Base-by-base conservation (phyloP, 805 yeast species). In the Candida maris region DNA sequence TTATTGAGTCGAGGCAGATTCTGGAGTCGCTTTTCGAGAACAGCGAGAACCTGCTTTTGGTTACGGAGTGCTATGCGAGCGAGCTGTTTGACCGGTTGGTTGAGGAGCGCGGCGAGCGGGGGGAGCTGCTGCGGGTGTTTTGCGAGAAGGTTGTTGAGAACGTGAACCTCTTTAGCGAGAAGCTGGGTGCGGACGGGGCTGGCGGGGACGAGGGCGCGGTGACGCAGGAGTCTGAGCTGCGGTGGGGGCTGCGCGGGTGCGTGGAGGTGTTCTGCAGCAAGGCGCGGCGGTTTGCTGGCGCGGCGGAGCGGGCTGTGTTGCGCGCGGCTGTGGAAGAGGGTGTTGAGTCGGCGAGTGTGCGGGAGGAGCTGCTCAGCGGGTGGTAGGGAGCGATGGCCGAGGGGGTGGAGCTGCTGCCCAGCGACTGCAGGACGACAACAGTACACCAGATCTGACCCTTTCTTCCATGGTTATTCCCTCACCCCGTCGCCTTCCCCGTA, bases 11-110 rank as follows among this genome's bases (percentile, higher is more conserved):
- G 3, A 46, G 47, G 15, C 57, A 71, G n/a, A 54, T 76, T 26
- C 54, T 77, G 23, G 55, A 65, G 27, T 67, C 65, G 41, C 53
- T 77, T 5, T 65, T 76, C 40, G 48, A 57, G 13, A 49, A 46
- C 27, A 46, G 54, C 10, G 57, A 51, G 18, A 50, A 48, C 20
- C 57, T 60, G 28, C 47, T 63, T 34, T 65, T 70, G 4, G 54
- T 73, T 12, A 61, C 62, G 6, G 75, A 75, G 43, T 55, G 65
- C 13, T 67, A 74, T 35, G 67, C 72, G 0, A 63, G 64, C 35
- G 80, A 75, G 32, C 45, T 56, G 21, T 41, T 61, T 14, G 56
- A 56, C 27, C 42, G 60, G 19, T 27, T 58, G 27, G 38, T 58
- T n/a, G 45, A 44, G 10, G 42, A 44, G 1, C 27, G 27, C 9